Evolutionary conservation across 176 grass and related monocot species (phyloP).

Genomic region (Elaeis guineensis): DNA sequence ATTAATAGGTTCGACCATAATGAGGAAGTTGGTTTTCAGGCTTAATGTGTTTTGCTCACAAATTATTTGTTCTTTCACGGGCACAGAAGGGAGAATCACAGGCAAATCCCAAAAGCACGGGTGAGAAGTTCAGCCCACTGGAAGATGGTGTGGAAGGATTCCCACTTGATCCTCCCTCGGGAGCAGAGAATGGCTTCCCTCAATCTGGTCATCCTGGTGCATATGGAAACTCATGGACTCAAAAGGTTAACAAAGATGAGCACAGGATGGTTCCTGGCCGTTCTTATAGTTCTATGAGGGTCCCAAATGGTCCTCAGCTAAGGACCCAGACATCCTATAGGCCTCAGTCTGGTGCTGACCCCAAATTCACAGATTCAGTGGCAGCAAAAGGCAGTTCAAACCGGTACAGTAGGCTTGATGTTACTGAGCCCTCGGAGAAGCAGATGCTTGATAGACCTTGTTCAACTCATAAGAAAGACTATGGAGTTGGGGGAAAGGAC

Average conservation of each 20-base stretch:
- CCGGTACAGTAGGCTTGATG: conserved; percentile 38
- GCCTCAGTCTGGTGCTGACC: conserved; percentile 43
- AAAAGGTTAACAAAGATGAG: conserved; percentile 21
- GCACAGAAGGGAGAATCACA: conserved; percentile 37
- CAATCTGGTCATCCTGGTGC: conserved; percentile 34
- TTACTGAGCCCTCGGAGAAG: conserved; percentile 30
- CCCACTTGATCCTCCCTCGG: conserved; percentile 38
- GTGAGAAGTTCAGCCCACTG: conserved; percentile 43
- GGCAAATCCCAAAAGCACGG: conserved; percentile 28
- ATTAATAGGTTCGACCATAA: too few relatives aligned
- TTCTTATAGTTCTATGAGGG: conserved; percentile 50
- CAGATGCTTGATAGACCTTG: conserved; percentile 16
- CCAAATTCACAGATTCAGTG: conserved; percentile 3
- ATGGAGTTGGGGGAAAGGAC: background rate
- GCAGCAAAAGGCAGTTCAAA: background rate
- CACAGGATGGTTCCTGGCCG: conserved; percentile 20
- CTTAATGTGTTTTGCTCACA: too few relatives aligned
- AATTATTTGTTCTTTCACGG: background rate
- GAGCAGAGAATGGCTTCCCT: background rate
- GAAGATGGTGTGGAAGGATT: conserved; percentile 58
- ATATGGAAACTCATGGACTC: conserved; percentile 60
- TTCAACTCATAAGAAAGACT: conserved; percentile 24
- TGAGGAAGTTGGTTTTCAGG: too few relatives aligned
- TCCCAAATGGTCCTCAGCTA: conserved; percentile 27
- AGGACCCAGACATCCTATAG: conserved; percentile 16